Evolutionary conservation across 306 rosid species (phyloP).

Genomic region (Betula pendula): DNA sequence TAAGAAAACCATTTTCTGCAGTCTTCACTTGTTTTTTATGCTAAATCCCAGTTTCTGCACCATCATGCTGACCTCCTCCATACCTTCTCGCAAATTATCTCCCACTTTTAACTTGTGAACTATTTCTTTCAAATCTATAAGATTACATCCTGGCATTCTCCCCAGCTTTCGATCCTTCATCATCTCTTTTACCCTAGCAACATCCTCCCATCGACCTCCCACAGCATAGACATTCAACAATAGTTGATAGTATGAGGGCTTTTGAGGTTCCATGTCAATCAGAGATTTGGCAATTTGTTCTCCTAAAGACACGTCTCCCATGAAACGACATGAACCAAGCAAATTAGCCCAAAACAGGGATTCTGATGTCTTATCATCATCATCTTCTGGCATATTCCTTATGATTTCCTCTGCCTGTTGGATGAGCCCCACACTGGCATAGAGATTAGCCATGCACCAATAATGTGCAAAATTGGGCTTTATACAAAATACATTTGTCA

Average conservation of each 20-base stretch:
- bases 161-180: constrained; percentile 50
- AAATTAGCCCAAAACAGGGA: constrained; percentile 55
- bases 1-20: constrained; percentile 14
- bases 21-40: constrained; percentile 8
- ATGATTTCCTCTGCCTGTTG: constrained; percentile 54
- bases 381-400: constrained; percentile 41
- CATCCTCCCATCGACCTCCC: constrained; percentile 73
- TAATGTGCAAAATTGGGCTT: constrained; percentile 74
- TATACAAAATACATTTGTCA: constrained; percentile 44
- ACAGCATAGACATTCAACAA: constrained; percentile 63
- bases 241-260: constrained; percentile 52
- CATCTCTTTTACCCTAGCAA: constrained; percentile 46
- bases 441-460: constrained; percentile 78
- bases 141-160: constrained; percentile 59
- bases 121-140: constrained; percentile 62
- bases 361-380: constrained; percentile 36
- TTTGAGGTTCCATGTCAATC: constrained; percentile 57
- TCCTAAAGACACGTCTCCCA: constrained; percentile 50
- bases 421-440: constrained; percentile 43
- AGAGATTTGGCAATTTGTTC: constrained; percentile 58
- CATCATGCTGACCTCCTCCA: constrained; percentile 31
- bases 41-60: constrained; percentile 23
- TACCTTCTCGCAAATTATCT: constrained; percentile 32
- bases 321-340: constrained; percentile 57
- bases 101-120: constrained; percentile 58